Percentiles rank a stretch among this genome's conserved stretches.
Evolutionary conservation across 2,329 filamentous ascomycete genomes (phyloP).

Genomic region (Lachnum nothofagi): DNA sequence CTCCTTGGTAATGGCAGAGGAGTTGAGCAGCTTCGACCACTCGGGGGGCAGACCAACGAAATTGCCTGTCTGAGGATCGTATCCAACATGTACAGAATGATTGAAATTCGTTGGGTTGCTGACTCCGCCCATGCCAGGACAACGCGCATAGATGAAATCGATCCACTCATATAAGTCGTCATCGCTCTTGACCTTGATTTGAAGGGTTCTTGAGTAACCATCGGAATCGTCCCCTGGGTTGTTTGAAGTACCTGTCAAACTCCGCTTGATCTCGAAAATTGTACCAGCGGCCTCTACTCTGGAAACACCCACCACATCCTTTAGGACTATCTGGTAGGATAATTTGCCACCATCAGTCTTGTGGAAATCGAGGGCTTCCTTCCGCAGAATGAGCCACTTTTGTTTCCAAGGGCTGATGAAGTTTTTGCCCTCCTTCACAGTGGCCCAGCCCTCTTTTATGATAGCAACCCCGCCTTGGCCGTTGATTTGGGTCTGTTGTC

Average conservation of each 20-base stretch:
- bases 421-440: conserved; percentile 85
- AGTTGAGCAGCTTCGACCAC: conserved; percentile 94
- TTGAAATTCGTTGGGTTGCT: conserved; percentile 98
- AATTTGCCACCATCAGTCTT: conserved; percentile 86
- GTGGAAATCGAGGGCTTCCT: conserved; percentile 89
- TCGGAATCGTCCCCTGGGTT: conserved; percentile 71
- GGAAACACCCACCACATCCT: conserved; percentile 83
- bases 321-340: conserved; percentile 76
- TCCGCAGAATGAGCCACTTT: conserved; percentile 84
- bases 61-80: conserved; percentile 89
- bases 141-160: conserved; percentile 93
- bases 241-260: conserved; percentile 60
- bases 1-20: conserved; percentile 95
- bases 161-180: conserved; percentile 99
- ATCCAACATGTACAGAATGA: conserved; percentile 94
- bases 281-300: conserved; percentile 86
- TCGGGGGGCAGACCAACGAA: conserved; percentile 92
- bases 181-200: conserved; percentile 90
- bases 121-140: conserved; percentile 94
- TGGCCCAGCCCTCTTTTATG: conserved; percentile 76
- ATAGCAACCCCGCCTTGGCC: conserved; percentile 65
- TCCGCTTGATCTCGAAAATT: conserved; percentile 88
- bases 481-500: conserved; percentile 50
- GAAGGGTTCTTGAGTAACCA: conserved; percentile 73
- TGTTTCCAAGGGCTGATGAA: conserved; percentile 84